These are phyloP conservation scores for Colletotrichum tropicale DNA, from an alignment of 2,329 filamentous ascomycete species.

Conservation along the genomic window DNA sequence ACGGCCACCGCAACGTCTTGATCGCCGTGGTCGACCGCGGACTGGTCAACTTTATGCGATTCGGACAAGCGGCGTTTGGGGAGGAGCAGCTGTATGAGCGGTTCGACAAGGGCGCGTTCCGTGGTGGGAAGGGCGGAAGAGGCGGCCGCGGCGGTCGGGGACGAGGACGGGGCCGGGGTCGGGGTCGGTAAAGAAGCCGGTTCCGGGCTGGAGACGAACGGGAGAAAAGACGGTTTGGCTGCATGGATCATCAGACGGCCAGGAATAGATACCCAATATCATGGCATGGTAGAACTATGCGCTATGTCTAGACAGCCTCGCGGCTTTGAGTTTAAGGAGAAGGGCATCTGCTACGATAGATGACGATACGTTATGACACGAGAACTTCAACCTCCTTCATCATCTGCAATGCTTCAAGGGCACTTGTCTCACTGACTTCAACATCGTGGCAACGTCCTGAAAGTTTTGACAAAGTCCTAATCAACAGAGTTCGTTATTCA, in stretches of 20 bases:
- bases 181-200: slow-evolving; percentile 24
- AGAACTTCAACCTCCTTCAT: background rate
- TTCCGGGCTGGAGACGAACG: slow-evolving; percentile 26
- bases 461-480: background rate
- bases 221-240: background rate
- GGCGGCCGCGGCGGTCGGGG: slow-evolving; percentile 48
- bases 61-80: slow-evolving; percentile 81
- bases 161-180: slow-evolving; percentile 39
- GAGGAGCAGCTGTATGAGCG: slow-evolving; percentile 74
- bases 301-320: background rate
- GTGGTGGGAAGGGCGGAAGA: slow-evolving; percentile 41
- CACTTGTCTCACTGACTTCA: background rate
- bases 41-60: slow-evolving; percentile 83
- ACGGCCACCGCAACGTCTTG: slow-evolving; percentile 83
- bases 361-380: background rate
- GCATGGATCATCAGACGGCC: background rate
- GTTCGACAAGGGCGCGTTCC: slow-evolving; percentile 44
- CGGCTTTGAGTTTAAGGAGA: background rate
- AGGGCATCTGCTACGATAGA: background rate
- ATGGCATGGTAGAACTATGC: background rate
- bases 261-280: background rate
- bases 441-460: background rate
- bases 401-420: background rate
- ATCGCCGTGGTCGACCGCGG: slow-evolving; percentile 90
- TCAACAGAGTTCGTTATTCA: background rate